Percentiles rank a stretch among this genome's conserved stretches.
Evolutionary conservation across 352 stramenopile genomes (phyloP).

Genomic region (Globisporangium splendens): DNA sequence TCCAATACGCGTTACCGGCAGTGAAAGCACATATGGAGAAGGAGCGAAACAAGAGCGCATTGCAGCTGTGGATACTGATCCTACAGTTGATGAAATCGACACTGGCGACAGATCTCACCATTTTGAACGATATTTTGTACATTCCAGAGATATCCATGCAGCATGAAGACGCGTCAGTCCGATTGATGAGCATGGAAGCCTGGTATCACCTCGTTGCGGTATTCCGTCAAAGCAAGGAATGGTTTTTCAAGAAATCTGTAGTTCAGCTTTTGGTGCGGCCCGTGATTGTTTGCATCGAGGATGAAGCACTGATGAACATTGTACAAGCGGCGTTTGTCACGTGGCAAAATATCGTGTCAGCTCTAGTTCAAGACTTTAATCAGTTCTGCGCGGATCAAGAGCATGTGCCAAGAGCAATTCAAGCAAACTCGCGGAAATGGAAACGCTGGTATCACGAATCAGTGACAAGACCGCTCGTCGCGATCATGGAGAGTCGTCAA

Average conservation of each 20-base stretch:
- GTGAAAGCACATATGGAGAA: slow-evolving; percentile 54
- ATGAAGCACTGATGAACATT: slow-evolving; percentile 47
- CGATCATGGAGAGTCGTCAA: slow-evolving; percentile 11
- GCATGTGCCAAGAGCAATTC: slow-evolving; percentile 19
- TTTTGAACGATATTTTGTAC: slow-evolving; percentile 53
- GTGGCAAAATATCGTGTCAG: slow-evolving; percentile 39
- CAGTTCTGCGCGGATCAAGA: slow-evolving; percentile 22
- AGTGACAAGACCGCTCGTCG: slow-evolving; percentile 27
- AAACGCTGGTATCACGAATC: slow-evolving; percentile 60
- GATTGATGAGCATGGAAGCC: slow-evolving; percentile 46
- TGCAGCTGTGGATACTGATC: slow-evolving; percentile 55
- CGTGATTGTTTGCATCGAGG: slow-evolving; percentile 39
- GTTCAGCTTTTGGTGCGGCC: slow-evolving; percentile 47
- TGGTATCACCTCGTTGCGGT: slow-evolving; percentile 47
- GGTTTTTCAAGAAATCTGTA: slow-evolving; percentile 57
- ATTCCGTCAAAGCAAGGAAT: slow-evolving; percentile 42
- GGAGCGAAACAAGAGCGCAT: slow-evolving; percentile 34
- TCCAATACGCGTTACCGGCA: slow-evolving; percentile 48
- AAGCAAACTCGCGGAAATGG: slow-evolving; percentile 41
- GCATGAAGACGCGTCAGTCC: slow-evolving; percentile 38
- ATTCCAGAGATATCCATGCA: slow-evolving; percentile 50
- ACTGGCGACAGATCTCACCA: slow-evolving; percentile 35
- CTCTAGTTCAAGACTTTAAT: slow-evolving; percentile 54
- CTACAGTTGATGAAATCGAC: slow-evolving; percentile 38
- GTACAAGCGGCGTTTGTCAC: slow-evolving; percentile 43